Percentiles rank a stretch among this genome's conserved stretches.
Conservation (phyloP, 2,329 filamentous ascomycete species). For the Alternaria consortialis region DNA sequence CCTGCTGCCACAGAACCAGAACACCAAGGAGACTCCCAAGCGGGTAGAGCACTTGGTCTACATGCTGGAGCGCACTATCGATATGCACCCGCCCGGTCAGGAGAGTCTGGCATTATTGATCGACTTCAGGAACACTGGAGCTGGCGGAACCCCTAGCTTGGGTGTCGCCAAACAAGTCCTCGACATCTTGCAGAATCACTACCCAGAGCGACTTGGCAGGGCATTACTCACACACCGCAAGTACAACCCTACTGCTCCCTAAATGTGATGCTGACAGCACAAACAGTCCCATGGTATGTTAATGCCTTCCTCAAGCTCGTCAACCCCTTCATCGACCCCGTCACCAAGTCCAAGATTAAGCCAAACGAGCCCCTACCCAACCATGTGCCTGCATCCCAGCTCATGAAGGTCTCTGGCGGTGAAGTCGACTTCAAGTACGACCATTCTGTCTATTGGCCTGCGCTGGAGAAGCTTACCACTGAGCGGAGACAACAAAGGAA, state of each 20-base stretch:
- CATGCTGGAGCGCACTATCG: constrained; percentile 91
- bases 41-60: constrained; percentile 95
- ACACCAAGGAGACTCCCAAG: constrained; percentile 84
- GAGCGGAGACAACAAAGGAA: constrained; percentile 69
- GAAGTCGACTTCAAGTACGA: constrained; percentile 91
- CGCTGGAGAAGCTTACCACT: constrained; percentile 75
- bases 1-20: constrained; percentile 87
- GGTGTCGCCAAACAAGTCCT: constrained; percentile 83
- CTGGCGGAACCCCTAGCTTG: constrained; percentile 78
- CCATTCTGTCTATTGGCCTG: constrained; percentile 88
- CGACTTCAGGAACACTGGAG: constrained; percentile 85
- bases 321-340: constrained; percentile 93
- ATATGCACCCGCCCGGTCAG: constrained; percentile 85
- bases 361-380: constrained; percentile 92
- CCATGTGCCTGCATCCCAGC: constrained; percentile 82
- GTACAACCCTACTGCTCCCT: constrained; percentile 37
- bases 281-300: constrained; percentile 85
- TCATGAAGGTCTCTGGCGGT: constrained; percentile 81
- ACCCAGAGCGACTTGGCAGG: constrained; percentile 88
- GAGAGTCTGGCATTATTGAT: constrained; percentile 88
- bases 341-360: constrained; percentile 93
- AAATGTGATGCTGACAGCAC: constrained; percentile 8
- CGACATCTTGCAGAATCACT: constrained; percentile 91
- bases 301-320: constrained; percentile 96
- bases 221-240: constrained; percentile 88